Base-by-base conservation (phyloP, 2,329 filamentous ascomycete species). In the Niveomyces coronatus region DNA sequence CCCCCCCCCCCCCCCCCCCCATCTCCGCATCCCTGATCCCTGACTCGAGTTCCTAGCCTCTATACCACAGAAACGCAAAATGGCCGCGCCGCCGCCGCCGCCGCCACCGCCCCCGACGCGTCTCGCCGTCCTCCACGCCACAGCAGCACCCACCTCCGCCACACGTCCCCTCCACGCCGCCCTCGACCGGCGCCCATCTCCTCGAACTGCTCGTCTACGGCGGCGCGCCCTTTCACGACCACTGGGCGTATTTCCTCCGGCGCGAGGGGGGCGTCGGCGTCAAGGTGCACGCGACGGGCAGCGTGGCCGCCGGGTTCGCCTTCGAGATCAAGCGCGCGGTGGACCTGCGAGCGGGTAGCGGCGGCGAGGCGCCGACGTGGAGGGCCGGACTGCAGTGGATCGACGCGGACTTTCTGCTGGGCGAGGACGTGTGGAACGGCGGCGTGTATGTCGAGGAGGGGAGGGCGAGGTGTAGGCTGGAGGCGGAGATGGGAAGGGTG, bases 191-290 rank as follows among this genome's bases (percentile, higher is more conserved):
- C n/a, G 44, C 49, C 5, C 49, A 53, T 26, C 29, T 56, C 4
- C 40, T 58, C 13, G 49, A 58, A 20, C 37, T 60, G 5, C 30
- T 58, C 11, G 50, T 49, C 16, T 57, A 42, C 44, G 59, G 52
- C 35, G 57, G 57, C 13, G 16, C 35, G 0, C 56, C 53, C 0
- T 61, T 57, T 45, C 57, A 55, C 30, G 51, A 61, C 35, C 55
- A 61, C 45, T 61, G 57, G 57, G 52, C 53, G 2, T 60, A 57
- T 32, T 61, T 42, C 29, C 31, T 60, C 2, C 35, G 15, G 53
- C 1, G 7, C 0, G 13, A 49, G 13, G 15, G 17, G 9, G 24
- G 49, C 5, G n/a, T 50, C 2, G 56, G 57, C 5, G 49, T 54
- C 6, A n/a, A 47, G 18, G 44, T 58, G 10, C 51, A 58, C 14